phyloP scores from a whole-genome alignment of 1,284 basidiomycete genomes.

The Trichosporon asahii region DNA sequence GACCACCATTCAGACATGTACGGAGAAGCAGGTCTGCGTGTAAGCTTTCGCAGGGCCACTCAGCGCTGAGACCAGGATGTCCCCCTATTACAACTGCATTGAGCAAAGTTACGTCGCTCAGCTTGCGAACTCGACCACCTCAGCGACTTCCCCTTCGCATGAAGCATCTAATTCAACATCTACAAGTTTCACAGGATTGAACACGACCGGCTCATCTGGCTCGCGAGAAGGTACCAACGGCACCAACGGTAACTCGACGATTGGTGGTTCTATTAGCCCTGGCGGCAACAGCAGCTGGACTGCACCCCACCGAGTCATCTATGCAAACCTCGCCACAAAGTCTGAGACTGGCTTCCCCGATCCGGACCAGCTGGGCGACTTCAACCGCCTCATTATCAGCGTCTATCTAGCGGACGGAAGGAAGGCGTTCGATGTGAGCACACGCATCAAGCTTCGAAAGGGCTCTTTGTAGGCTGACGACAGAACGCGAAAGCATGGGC shows the following conservation, averaged over 20 bases:
- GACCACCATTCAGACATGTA: not conserved
- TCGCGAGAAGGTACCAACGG: not conserved
- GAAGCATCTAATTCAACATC: not conserved
- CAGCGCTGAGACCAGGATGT: not conserved
- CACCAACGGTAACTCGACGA: not conserved
- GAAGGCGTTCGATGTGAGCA: constrained; percentile 32
- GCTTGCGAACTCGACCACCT: not conserved
- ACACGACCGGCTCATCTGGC: not conserved
- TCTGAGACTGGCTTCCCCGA: constrained; percentile 7
- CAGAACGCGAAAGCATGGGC: constrained; percentile 27
- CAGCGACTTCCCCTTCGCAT: not conserved
- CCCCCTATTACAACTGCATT: not conserved
- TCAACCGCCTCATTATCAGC: constrained; percentile 54
- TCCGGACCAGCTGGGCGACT: constrained; percentile 19
- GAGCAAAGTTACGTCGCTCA: not conserved
- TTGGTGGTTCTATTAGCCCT: not conserved
- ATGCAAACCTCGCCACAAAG: not conserved
- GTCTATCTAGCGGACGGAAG: constrained; percentile 36
- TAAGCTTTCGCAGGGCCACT: not conserved
- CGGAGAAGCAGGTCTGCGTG: not conserved
- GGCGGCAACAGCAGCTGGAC: not conserved
- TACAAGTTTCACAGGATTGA: not conserved
- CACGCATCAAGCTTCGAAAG: not conserved
- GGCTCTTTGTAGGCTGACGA: not conserved
- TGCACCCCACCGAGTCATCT: not conserved